Evolutionary conservation across 2,329 filamentous ascomycete species (phyloP).

Genomic region (Cryoendolithus antarcticus): DNA sequence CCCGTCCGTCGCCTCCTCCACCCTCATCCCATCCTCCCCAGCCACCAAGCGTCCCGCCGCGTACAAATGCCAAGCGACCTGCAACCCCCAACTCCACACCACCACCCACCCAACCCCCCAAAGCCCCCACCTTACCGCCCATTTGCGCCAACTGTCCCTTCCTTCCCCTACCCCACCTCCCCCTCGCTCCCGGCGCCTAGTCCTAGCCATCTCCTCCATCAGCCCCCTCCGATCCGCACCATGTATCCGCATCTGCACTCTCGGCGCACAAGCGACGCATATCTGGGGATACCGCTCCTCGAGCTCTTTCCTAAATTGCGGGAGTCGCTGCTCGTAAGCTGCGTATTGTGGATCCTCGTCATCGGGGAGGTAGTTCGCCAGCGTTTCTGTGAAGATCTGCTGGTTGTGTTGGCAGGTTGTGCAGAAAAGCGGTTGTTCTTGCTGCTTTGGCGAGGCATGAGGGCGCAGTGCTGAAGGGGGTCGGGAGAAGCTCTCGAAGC

Average conservation of each 20-base stretch:
- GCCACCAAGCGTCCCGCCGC: not conserved
- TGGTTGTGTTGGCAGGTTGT: slow-evolving; percentile 79
- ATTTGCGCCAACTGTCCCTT: slow-evolving; percentile 30
- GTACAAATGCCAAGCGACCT: slow-evolving; percentile 19
- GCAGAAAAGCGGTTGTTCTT: no score
- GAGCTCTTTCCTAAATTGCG: slow-evolving; percentile 56
- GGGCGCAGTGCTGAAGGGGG: no score
- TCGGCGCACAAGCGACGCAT: slow-evolving; percentile 66
- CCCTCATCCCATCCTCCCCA: not conserved
- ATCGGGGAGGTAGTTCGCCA: slow-evolving; percentile 68
- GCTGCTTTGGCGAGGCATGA: no score
- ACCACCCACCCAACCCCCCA: slow-evolving; percentile 11
- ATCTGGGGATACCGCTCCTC: slow-evolving; percentile 82
- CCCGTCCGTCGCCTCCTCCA: slow-evolving; percentile 1
- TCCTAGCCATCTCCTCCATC: slow-evolving; percentile 46
- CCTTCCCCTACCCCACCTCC: slow-evolving; percentile 11
- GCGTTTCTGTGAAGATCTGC: slow-evolving; percentile 58
- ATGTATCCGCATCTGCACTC: slow-evolving; percentile 41
- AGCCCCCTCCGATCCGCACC: slow-evolving; percentile 40
- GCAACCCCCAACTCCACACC: slow-evolving; percentile 12
- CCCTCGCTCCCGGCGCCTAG: slow-evolving; percentile 1
- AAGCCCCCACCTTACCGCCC: slow-evolving; percentile 16
- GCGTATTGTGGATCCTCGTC: slow-evolving; percentile 55
- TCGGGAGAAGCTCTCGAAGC: slow-evolving; percentile 17
- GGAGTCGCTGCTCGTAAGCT: slow-evolving; percentile 55